Evolutionary conservation across 495 filamentous ascomycete genomes (phyloP).

Genomic region (Penicillium cosmopolitanum): DNA sequence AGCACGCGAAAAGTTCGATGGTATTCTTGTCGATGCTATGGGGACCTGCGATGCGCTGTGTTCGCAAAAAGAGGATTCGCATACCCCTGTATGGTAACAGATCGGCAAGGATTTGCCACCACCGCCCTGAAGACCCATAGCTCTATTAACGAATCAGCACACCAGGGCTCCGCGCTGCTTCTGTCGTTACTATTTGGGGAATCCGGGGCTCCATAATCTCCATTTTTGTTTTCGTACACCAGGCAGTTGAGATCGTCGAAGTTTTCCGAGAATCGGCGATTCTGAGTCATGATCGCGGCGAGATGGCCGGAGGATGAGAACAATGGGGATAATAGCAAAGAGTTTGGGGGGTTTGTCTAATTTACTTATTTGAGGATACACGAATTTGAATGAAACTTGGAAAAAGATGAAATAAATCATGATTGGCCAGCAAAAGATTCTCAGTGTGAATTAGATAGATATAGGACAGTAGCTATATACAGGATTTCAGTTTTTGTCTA

Average conservation of each 20-base stretch:
- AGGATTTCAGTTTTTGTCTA: constrained; percentile 18
- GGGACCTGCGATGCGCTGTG: constrained; percentile 1
- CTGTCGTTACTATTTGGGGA: neutral
- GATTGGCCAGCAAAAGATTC: constrained; percentile 24
- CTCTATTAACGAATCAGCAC: neutral
- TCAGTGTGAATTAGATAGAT: constrained; percentile 11
- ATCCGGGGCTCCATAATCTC: constrained; percentile 1
- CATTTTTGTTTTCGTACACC: neutral
- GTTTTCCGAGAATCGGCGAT: neutral
- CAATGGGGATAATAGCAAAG: neutral
- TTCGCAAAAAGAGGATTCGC: neutral
- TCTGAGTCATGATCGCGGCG: constrained; percentile 1
- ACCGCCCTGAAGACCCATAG: neutral
- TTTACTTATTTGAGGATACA: neutral
- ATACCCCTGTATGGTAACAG: neutral
- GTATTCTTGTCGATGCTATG: neutral
- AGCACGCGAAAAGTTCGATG: neutral
- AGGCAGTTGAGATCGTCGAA: neutral
- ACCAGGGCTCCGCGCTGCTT: neutral
- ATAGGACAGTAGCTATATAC: constrained; percentile 25
- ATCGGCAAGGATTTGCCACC: constrained; percentile 4
- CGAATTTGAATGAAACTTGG: neutral
- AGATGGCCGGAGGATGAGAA: neutral
- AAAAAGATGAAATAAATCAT: neutral
- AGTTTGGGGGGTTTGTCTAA: neutral